Percentiles rank a stretch among this genome's conserved stretches.
These are phyloP conservation scores for Suhomyces sp. DNA, from an alignment of 805 yeast species.

Conservation along the genomic window DNA sequence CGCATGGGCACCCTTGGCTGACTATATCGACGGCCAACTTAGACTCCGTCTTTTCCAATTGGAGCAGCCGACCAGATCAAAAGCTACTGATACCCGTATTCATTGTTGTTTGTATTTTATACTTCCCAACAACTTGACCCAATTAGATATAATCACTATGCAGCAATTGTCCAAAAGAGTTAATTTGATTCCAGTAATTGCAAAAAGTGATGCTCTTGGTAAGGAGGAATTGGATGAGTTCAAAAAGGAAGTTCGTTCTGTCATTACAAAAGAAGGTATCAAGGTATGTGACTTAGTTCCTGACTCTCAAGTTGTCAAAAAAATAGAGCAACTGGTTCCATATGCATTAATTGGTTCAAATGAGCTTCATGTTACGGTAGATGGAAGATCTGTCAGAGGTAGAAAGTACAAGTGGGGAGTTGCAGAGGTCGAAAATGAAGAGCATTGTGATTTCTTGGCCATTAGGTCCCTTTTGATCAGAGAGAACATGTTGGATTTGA, in stretches of 20 bases:
- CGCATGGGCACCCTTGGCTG: slow-evolving; percentile 47
- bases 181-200: slow-evolving; percentile 40
- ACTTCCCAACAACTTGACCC: slow-evolving; percentile 46
- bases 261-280: slow-evolving; percentile 26
- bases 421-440: slow-evolving; percentile 75
- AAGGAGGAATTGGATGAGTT: slow-evolving; percentile 24
- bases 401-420: slow-evolving; percentile 76
- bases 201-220: slow-evolving; percentile 36
- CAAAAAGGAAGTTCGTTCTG: slow-evolving; percentile 23
- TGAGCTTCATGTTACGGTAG: slow-evolving; percentile 18
- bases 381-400: slow-evolving; percentile 54
- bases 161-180: slow-evolving; percentile 31
- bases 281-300: slow-evolving; percentile 31
- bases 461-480: slow-evolving; percentile 66
- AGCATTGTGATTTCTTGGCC: slow-evolving; percentile 72
- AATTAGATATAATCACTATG: slow-evolving; percentile 38
- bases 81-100: slow-evolving; percentile 71
- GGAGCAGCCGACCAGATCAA: slow-evolving; percentile 40
- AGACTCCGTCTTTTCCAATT: slow-evolving; percentile 66
- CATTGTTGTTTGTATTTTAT: slow-evolving; percentile 87
- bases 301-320: slow-evolving; percentile 24
- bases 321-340: slow-evolving; percentile 52
- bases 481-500: slow-evolving; percentile 73
- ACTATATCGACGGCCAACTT: slow-evolving; percentile 79
- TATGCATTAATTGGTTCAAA: slow-evolving; percentile 72